Evolutionary conservation across 257 asterid genomes (phyloP).

Genomic region (Solanum chmielewskii): DNA sequence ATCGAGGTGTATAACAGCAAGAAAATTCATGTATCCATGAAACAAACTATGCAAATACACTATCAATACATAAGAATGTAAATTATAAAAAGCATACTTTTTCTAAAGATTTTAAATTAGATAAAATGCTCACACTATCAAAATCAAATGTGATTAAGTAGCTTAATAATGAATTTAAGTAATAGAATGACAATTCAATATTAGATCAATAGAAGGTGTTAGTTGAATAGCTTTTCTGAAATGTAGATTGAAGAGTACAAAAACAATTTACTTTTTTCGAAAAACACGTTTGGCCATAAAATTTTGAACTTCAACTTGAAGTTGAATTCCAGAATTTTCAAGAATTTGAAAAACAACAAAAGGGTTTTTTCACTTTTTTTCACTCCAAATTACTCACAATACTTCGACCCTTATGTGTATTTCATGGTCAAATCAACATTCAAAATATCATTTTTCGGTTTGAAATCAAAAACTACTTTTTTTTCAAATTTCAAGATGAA

Average conservation of each 20-base stretch:
- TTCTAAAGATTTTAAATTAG: background rate
- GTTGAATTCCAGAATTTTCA: too few species aligned
- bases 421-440: background rate
- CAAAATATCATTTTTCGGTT: background rate
- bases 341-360: too few species aligned
- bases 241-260: background rate
- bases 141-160: too few species aligned
- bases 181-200: too few species aligned
- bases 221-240: background rate
- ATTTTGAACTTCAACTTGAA: background rate
- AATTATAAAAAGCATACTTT: background rate
- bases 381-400: background rate
- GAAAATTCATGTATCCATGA: too few species aligned
- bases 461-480: background rate
- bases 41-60: too few species aligned
- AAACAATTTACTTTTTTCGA: background rate
- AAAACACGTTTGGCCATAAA: background rate
- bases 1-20: too few species aligned
- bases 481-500: background rate
- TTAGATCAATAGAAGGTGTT: background rate
- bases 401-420: too few species aligned
- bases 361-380: too few species aligned
- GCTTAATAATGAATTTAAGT: too few species aligned
- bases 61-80: background rate
- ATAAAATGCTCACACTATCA: background rate